Conservation (phyloP, 129 eudicot species). For the Apium graveolens region DNA sequence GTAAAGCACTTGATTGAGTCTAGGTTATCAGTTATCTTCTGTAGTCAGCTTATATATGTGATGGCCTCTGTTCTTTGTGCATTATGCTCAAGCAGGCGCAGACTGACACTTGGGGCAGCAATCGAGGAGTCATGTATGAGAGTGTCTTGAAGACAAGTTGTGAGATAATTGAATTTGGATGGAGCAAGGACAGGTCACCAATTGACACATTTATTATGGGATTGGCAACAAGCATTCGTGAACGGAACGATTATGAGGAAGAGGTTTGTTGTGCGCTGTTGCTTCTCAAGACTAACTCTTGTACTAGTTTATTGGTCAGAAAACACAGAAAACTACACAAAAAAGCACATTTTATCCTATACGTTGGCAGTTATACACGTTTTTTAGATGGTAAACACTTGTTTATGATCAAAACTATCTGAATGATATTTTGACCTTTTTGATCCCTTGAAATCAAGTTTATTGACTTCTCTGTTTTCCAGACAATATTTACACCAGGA, state of each 20-base stretch:
- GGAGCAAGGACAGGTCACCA: slow-evolving; percentile 85
- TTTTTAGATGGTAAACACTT: neutral
- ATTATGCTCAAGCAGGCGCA: slow-evolving; percentile 48
- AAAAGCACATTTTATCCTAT: neutral
- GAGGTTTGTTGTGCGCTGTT: slow-evolving; percentile 56
- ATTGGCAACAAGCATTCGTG: slow-evolving; percentile 68
- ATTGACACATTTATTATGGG: slow-evolving; percentile 89
- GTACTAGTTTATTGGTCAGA: neutral
- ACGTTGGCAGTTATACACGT: neutral
- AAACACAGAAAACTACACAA: neutral
- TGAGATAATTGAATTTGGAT: slow-evolving; percentile 79
- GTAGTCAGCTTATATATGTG: neutral
- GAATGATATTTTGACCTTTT: neutral
- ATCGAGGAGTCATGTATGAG: slow-evolving; percentile 85
- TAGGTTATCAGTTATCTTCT: slow-evolving; percentile 9
- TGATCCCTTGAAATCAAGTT: neutral
- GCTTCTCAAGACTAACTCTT: neutral
- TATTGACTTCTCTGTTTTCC: neutral
- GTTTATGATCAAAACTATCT: neutral
- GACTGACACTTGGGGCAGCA: slow-evolving; percentile 78
- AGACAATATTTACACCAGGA: neutral
- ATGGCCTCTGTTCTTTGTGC: neutral
- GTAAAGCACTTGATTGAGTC: slow-evolving; percentile 30
- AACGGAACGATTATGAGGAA: slow-evolving; percentile 80
- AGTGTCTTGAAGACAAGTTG: slow-evolving; percentile 80